These are phyloP conservation scores for Pinus albicaulis DNA, from an alignment of 75 land plant species.

Conservation along the genomic window DNA sequence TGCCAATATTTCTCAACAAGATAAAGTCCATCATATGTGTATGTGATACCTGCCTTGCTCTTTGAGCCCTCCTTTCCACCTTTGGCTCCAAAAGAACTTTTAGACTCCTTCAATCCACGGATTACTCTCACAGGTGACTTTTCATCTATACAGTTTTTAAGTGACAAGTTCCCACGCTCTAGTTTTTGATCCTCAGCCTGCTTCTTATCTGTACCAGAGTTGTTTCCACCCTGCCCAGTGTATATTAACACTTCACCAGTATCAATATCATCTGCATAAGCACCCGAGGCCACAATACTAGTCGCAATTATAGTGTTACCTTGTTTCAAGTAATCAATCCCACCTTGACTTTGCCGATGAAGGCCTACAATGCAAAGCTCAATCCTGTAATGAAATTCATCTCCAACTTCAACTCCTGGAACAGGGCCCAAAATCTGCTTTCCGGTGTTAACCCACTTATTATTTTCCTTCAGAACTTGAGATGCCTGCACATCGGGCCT, in stretches of 20 bases:
- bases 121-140: slow-evolving; percentile 67
- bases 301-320: slow-evolving; percentile 15
- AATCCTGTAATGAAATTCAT: slow-evolving; percentile 36
- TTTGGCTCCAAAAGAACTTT: slow-evolving; percentile 14
- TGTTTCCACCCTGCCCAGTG: slow-evolving; percentile 34
- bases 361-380: slow-evolving; percentile 45
- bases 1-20: slow-evolving; percentile 51
- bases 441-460: slow-evolving; percentile 11
- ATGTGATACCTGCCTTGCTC: slow-evolving; percentile 25
- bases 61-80: slow-evolving; percentile 18
- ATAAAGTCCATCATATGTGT: slow-evolving; percentile 80
- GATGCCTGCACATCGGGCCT: slow-evolving; percentile 30
- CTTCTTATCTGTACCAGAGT: background rate
- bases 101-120: slow-evolving; percentile 47
- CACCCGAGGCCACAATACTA: slow-evolving; percentile 30
- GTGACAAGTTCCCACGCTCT: slow-evolving; percentile 64
- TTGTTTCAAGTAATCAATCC: slow-evolving; percentile 29
- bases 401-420: slow-evolving; percentile 55
- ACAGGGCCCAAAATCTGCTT: slow-evolving; percentile 27
- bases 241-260: slow-evolving; percentile 22
- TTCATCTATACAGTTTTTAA: slow-evolving; percentile 49
- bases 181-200: slow-evolving; percentile 45
- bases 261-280: slow-evolving; percentile 24
- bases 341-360: slow-evolving; percentile 29
- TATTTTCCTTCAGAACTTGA: slow-evolving; percentile 18